These are phyloP conservation scores for Tetraselmis striata DNA, from an alignment of 139 green algal genomes.

Conservation along the genomic window DNA sequence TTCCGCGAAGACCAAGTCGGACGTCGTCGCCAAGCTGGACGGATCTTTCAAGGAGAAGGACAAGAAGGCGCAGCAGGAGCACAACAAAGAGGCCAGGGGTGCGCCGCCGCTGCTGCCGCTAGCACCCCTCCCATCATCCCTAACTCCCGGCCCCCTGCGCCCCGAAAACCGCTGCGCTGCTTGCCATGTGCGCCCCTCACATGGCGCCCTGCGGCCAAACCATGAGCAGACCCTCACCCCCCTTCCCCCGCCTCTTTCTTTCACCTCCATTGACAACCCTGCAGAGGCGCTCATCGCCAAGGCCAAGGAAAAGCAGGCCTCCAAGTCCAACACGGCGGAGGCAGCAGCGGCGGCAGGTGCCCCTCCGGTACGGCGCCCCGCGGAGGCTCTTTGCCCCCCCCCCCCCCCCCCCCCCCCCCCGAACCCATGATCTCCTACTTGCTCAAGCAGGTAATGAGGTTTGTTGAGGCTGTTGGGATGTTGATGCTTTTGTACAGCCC, in stretches of 20 bases:
- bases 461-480: no score
- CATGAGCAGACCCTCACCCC: no score
- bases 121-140: no score
- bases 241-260: background rate
- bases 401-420: no score
- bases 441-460: no score
- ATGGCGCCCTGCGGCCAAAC: no score
- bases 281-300: background rate
- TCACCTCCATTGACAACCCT: background rate
- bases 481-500: no score
- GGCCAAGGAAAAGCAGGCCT: slow-evolving; percentile 14
- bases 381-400: no score
- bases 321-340: slow-evolving; percentile 2
- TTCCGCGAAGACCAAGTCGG: slow-evolving; percentile 88
- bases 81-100: background rate
- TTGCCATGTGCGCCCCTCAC: no score
- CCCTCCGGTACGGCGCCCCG: background rate
- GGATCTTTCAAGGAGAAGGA: slow-evolving; percentile 62
- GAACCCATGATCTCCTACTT: no score
- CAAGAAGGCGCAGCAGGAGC: slow-evolving; percentile 51
- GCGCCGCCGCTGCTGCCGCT: slow-evolving; percentile 3
- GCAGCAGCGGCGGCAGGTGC: slow-evolving; percentile 4
- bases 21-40: slow-evolving; percentile 79
- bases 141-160: no score
- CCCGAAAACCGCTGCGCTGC: no score